Evolutionary conservation across 108 stramenopile species (phyloP), one percentile per base, ranked within the genome.

Genomic region (Stephanodiscus triporus): DNA sequence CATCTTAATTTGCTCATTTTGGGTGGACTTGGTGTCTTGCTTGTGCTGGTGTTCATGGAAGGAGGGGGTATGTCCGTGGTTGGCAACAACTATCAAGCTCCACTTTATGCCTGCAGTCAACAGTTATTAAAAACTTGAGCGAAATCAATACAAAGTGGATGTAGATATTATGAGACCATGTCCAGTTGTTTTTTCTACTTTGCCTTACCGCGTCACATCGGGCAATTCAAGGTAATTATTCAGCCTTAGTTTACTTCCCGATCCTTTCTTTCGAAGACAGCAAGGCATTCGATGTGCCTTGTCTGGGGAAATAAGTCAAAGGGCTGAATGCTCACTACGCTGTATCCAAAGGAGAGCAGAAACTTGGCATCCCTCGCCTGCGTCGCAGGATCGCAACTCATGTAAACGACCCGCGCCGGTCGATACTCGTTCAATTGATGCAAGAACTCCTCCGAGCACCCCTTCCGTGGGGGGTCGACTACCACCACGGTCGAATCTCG

Each of bases 221-320:
- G n/a, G n/a, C n/a, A n/a, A n/a, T n/a, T n/a, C n/a, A n/a, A n/a
- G n/a, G n/a, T 24, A 19, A 20, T 53, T 53, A 20, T 24, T 53
- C 16, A 1, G 2, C 8, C 23, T 34, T 34, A 34, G 32, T 34
- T 34, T 26, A 56, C 26, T 9, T 32, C 4, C 27, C 10, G 29
- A 62, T 47, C 55, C 22, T 23, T 73, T 49, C 85, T 76, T 56
- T 96, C 96, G 73, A 99, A 97, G 9, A 95, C 85, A 70, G 96
- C 90, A n/a, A 98, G 79, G 63, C 94, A 96, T 70, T 99, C 98
- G 75, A 99, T 97, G 63, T 99, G 98, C 42, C 97, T 85, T 20
- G 98, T 99, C 76, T 96, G 96, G 10, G 96, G 96, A 63, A 97
- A 97, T 27, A 99, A 75, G 82, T 99, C 98, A 81, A 99, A 95